Conservation (phyloP, 2,329 filamentous ascomycete genomes). For the Endoconidiophora laricicola region DNA sequence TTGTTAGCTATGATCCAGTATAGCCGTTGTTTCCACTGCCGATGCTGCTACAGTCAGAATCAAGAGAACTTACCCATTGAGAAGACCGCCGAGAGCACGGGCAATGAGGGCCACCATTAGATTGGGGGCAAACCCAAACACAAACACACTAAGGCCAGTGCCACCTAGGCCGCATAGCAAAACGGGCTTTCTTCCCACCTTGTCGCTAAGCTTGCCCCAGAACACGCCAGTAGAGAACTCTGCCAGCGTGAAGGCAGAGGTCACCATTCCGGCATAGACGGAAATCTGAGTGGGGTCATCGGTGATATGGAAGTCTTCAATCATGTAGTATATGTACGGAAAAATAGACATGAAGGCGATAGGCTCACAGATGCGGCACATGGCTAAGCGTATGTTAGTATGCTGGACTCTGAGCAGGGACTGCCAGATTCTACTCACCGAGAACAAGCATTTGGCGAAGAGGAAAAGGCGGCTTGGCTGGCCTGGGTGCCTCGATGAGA, state of each 20-base stretch:
- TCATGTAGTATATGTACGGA: conserved; percentile 97
- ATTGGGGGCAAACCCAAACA: conserved; percentile 80
- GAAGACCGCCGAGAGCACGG: conserved; percentile 70
- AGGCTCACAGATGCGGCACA: conserved; percentile 92
- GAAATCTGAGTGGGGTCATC: conserved; percentile 65
- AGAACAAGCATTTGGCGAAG: conserved; percentile 26
- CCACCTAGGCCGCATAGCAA: conserved; percentile 77
- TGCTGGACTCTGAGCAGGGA: neutral
- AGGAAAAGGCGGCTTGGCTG: conserved; percentile 22
- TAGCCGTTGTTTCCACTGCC: neutral
- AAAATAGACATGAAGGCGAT: conserved; percentile 99
- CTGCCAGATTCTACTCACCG: conserved; percentile 21
- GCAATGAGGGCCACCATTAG: conserved; percentile 71
- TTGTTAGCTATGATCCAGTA: conserved; percentile 1
- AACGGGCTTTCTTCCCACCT: conserved; percentile 81
- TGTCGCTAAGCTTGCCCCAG: conserved; percentile 88
- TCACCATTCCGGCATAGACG: conserved; percentile 89
- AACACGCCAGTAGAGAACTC: conserved; percentile 86
- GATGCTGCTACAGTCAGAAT: neutral
- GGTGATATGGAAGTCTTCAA: conserved; percentile 76
- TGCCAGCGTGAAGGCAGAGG: conserved; percentile 86
- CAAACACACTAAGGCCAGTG: conserved; percentile 79
- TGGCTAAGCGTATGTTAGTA: conserved; percentile 33
- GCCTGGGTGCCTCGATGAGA: no score
- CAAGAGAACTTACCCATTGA: conserved; percentile 61